A percentile compares a stretch with the other conserved stretches of the same genome.
Evolutionary conservation across 164 flowering plant genomes (phyloP).

Genomic region (Pachysandra terminalis): DNA sequence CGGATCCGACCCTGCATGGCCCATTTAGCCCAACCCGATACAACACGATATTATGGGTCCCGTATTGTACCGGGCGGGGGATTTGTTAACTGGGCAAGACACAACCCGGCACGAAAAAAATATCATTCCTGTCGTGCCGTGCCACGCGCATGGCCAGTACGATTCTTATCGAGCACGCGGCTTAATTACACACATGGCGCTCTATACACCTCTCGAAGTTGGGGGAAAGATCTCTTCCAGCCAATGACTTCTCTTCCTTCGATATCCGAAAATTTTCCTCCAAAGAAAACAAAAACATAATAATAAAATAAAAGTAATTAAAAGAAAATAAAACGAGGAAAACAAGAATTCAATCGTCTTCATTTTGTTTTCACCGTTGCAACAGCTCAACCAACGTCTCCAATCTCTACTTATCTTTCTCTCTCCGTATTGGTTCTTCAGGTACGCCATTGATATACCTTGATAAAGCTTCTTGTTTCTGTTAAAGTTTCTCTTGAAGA

Average conservation of each 20-base stretch:
- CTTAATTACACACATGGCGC: conserved; percentile 11
- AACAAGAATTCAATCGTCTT: background rate
- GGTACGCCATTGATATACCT: conserved; percentile 10
- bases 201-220: conserved; percentile 26
- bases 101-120: no score
- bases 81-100: no score
- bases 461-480: background rate
- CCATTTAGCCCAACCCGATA: no score
- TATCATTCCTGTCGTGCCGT: no score
- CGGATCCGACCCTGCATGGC: no score
- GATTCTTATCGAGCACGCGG: no score
- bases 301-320: background rate
- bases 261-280: conserved; percentile 16
- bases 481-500: background rate
- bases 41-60: no score
- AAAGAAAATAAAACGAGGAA: background rate
- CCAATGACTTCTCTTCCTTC: conserved; percentile 39
- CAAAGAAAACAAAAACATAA: no score
- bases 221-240: conserved; percentile 32
- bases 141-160: no score
- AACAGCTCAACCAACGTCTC: background rate
- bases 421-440: background rate
- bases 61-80: no score
- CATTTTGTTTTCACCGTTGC: background rate
- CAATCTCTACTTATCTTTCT: conserved; percentile 15